Evolutionary conservation across 495 filamentous ascomycete genomes (phyloP), one percentile per base, ranked within the genome.

Genomic region (Hypoxylon perforatum): DNA sequence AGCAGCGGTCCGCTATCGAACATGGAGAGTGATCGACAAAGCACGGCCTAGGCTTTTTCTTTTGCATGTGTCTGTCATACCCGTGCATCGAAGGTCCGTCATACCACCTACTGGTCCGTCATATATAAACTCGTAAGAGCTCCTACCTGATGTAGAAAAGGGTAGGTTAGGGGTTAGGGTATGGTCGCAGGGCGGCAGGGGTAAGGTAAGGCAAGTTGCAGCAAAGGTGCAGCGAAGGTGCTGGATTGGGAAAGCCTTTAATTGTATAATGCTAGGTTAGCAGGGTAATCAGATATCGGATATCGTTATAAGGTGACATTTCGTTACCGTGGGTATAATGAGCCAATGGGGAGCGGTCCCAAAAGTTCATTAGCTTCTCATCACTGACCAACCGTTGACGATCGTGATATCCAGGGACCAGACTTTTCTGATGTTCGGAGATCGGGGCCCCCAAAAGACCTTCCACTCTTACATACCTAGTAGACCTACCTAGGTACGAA

Each of bases 361-460:
- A 18, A 38, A 58, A 58, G 14, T 59, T 22, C 35, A 52, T 38
- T 65, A 7, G 9, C 25, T 53, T 53, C 33, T 39, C 44, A 11
- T 30, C 56, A 48, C 38, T 46, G 23, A 21, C 15, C 51, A 35
- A 15, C 15, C 30, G n/a, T 28, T 57, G 65, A 60, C 65, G 65
- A 69, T 69, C 65, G 65, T 69, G 65, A 69, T 69, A 69, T 63
- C 60, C 46, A 57, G 41, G 51, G 30, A 63, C 60, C 60, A 63
- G 45, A 47, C 21, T 21, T n/a, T 17, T 28, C 7, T 28, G 18
- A 57, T 19, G 23, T 50, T 50, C 41, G 58, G 47, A 59, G 55
- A 59, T 65, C 41, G 53, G 48, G 5, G 39, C 39, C n/a, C n/a
- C n/a, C n/a, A n/a, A n/a, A n/a, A n/a, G n/a, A n/a, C n/a, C n/a